Base-by-base conservation (phyloP, 306 rosid species). In the Canavalia gladiata region DNA sequence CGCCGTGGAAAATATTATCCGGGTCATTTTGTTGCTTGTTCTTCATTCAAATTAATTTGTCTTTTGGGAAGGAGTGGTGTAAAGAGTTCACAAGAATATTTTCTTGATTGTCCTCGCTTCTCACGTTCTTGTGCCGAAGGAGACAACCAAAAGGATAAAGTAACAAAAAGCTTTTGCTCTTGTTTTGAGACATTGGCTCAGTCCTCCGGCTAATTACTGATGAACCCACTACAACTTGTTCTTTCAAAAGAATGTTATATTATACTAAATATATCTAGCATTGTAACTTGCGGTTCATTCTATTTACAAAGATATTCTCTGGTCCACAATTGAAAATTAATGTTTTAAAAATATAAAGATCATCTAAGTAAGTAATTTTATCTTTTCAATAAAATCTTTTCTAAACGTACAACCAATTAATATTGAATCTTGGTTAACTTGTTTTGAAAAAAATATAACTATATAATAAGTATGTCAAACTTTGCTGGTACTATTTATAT, bases 161-260 rank as follows among this genome's bases (percentile, higher is more conserved):
- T 50, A 60, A 80, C 75, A 68, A 62, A 18, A 86, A 72, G 87
- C 81, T 82, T 88, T 79, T 87, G 60, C 49, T 81, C 52, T 86
- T 76, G 73, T 87, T 62, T 87, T 59, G 46, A 81, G 88, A 89
- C 95, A 91, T 94, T 75, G 47, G 7, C 76, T 80, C 71, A 64
- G 28, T 49, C 58, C 4, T 34, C 74, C 47, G 68, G 54, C 72
- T 66, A 56, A 56, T 70, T 89, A 89, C 93, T 92, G 91, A 89
- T 94, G 81, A 83, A 58, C 52, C 95, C 97, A 93, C 96, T 90
- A 87, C 71, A 28, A 74, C 76, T 84, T 86, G 92, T 91, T 92
- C 76, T 57, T 81, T 66, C 77, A 69, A 89, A 88, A 81, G 84
- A 83, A 76, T 63, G 86, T 67, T 60, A 33, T 37, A 63, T 58